Conservation (phyloP, 2,329 filamentous ascomycete genomes). For the Furcasterigmium sp. region DNA sequence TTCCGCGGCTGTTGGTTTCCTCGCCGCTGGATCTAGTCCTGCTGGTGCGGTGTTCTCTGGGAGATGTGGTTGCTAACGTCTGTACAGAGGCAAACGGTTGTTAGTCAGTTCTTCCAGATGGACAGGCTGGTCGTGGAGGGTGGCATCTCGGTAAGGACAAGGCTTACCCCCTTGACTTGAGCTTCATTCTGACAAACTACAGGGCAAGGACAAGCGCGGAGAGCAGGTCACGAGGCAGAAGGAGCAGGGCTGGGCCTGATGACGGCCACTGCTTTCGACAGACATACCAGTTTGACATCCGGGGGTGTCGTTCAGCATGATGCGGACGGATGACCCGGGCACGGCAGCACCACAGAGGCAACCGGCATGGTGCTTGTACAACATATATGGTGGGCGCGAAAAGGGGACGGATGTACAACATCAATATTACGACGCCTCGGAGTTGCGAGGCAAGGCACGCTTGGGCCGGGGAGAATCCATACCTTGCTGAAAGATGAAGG, state of each 20-base stretch:
- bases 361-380: not conserved
- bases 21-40: not conserved
- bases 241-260: conserved; percentile 58
- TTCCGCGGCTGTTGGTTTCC: not conserved
- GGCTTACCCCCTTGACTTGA: not conserved
- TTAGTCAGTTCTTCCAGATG: conserved; percentile 92
- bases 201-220: conserved; percentile 64
- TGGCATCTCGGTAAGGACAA: conserved; percentile 63
- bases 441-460: too few species aligned
- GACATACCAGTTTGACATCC: too few species aligned
- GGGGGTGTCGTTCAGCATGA: too few species aligned
- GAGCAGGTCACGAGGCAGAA: conserved; percentile 69
- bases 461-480: too few species aligned
- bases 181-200: conserved; percentile 11
- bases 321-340: too few species aligned
- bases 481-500: too few species aligned
- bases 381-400: not conserved
- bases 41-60: conserved; percentile 3
- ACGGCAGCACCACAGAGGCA: too few species aligned
- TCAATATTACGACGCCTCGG: not conserved
- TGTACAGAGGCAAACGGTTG: conserved; percentile 80
- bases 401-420: not conserved
- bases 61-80: conserved; percentile 2
- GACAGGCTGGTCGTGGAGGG: conserved; percentile 91
- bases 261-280: too few species aligned